Percentiles rank a stretch among this genome's conserved stretches.
Evolutionary conservation across 1,284 basidiomycete species (phyloP).

Genomic region (Rhodotorula sp.): DNA sequence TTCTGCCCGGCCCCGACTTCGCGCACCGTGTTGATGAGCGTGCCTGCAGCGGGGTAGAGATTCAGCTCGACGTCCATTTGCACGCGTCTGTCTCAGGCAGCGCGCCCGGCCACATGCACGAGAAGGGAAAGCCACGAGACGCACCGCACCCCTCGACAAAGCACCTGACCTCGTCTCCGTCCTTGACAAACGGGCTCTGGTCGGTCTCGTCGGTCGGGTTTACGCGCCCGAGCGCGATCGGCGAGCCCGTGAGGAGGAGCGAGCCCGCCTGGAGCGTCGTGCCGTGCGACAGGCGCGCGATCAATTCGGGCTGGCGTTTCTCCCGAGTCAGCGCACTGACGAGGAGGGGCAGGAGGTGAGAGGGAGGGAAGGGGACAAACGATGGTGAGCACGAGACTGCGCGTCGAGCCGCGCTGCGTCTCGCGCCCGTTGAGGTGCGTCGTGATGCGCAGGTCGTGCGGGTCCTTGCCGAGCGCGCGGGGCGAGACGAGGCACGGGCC

Average conservation of each 20-base stretch:
- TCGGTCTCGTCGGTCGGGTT: conserved; percentile 52
- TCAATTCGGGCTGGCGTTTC: conserved; percentile 59
- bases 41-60: conserved; percentile 60
- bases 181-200: conserved; percentile 68
- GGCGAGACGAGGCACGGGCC: conserved; percentile 69
- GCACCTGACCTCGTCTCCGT: conserved; percentile 71
- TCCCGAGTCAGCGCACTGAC: neutral
- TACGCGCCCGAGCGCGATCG: conserved; percentile 51
- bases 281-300: conserved; percentile 78
- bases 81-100: conserved; percentile 54
- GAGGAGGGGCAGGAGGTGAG: neutral
- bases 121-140: conserved; percentile 13
- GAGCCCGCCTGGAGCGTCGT: conserved; percentile 81
- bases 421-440: conserved; percentile 67
- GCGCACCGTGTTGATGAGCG: conserved; percentile 68
- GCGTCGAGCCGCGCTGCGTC: conserved; percentile 72
- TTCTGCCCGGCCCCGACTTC: conserved; percentile 54
- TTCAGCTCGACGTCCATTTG: no score
- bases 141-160: conserved; percentile 50
- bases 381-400: conserved; percentile 45
- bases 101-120: conserved; percentile 31
- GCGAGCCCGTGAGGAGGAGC: conserved; percentile 76
- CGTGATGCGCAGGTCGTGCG: conserved; percentile 67
- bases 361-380: conserved; percentile 23
- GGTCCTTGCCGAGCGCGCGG: conserved; percentile 62